Conservation (phyloP, 176 grass and related monocot genomes). For the Oryza brachyantha region DNA sequence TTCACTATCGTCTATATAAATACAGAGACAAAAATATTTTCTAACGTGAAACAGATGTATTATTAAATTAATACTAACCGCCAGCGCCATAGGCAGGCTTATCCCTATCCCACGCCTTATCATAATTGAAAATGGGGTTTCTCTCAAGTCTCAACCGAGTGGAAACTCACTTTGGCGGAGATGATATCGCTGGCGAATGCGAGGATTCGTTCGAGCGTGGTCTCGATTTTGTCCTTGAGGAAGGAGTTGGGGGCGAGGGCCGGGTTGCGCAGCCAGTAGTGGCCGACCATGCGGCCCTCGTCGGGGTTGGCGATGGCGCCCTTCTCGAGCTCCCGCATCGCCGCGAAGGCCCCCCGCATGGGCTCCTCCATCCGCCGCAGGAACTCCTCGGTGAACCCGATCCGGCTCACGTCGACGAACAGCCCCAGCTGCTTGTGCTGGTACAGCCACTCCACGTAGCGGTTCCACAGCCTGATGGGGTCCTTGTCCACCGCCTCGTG, state of each 20-base stretch:
- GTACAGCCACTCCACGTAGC: constrained; percentile 94
- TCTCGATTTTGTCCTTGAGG: constrained; percentile 75
- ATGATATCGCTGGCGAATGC: constrained; percentile 75
- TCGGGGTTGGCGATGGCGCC: constrained; percentile 98
- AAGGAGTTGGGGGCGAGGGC: constrained; percentile 66
- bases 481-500: constrained; percentile 65
- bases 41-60: too few relatives aligned
- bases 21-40: too few relatives aligned
- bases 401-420: constrained; percentile 96
- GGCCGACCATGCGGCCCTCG: constrained; percentile 87
- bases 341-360: constrained; percentile 64
- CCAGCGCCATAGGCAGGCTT: neutral
- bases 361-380: constrained; percentile 68
- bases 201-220: constrained; percentile 59
- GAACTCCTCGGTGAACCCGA: constrained; percentile 89
- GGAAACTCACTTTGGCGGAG: constrained; percentile 56
- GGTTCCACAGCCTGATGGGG: constrained; percentile 76
- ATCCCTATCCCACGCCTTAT: neutral
- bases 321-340: constrained; percentile 94
- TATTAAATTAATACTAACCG: too few relatives aligned
- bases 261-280: constrained; percentile 90
- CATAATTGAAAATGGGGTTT: neutral
- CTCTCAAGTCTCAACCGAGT: neutral
- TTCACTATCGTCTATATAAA: too few relatives aligned
- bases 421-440: constrained; percentile 97